Base-by-base conservation (phyloP, 768 basidiomycete species). In the Glaciozyma martinii region DNA sequence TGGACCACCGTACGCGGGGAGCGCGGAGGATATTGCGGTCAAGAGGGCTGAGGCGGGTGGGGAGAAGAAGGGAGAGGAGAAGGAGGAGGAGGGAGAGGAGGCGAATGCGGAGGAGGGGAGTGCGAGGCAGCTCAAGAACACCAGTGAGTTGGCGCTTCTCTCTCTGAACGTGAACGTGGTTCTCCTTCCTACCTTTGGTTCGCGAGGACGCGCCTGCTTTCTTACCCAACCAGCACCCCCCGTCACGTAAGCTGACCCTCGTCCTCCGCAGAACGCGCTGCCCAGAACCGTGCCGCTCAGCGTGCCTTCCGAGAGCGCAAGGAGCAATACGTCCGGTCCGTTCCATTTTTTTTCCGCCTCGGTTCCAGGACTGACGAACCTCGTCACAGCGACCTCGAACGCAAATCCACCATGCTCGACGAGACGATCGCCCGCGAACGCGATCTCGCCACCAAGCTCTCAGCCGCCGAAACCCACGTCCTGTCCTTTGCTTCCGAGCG, bases 241-340 rank as follows among this genome's bases (percentile, higher is more conserved):
- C n/a, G n/a, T 56, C 33, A 56, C 55, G 23, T 2, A 21, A 5
- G 27, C 18, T 29, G 27, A 53, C 53, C 53, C 18, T 7, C 43
- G 12, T 30, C 29, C 27, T 37, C 16, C n/a, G 53, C 54, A 65
- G 63, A 65, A 23, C 85, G 94, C 64, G 95, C 95, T 77, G 91
- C 93, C 71, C 93, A 98, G 78, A 98, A 98, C 72, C 82, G 94
- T 61, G 93, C 92, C 3, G 94, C 94, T 12, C 53, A 55, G 32
- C 53, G 53, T 15, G 53, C 53, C 18, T 55, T 55, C 53, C 53
- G 53, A 2, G 29, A 30, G 4, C 83, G 94, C 68, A 92, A 97
- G 77, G 94, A 98, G 78, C 90, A 88, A 72, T 90, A 94, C 76
- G 90, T 97, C 71, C 90, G 89, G 60, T 64, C 32, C 37, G 27